Conservation (phyloP, 768 basidiomycete species). For the Boletus pseudopeckii region DNA sequence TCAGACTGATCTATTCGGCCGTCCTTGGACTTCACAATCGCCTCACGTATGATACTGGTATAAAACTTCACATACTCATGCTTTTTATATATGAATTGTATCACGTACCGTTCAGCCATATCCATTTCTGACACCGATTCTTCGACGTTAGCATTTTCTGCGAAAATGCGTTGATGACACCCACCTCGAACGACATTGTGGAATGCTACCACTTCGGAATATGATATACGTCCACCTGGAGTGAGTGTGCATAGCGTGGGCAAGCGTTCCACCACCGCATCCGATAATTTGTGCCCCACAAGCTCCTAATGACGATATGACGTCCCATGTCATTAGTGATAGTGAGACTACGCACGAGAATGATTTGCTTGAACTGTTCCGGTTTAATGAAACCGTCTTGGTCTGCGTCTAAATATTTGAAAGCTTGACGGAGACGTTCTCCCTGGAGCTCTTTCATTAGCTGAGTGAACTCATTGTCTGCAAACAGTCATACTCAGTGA, state of each 20-base stretch:
- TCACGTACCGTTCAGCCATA: conserved; percentile 76
- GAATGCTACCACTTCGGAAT: conserved; percentile 95
- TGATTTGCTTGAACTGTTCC: conserved; percentile 92
- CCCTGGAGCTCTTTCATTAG: conserved; percentile 98
- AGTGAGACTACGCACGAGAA: conserved; percentile 58
- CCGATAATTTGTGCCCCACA: conserved; percentile 95
- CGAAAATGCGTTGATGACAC: conserved; percentile 21
- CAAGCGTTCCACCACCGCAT: conserved; percentile 86
- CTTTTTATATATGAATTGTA: background rate
- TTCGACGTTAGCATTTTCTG: conserved; percentile 2
- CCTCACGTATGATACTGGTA: conserved; percentile 79
- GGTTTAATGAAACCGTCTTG: conserved; percentile 92
- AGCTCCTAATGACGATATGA: conserved; percentile 61
- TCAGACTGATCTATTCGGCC: conserved; percentile 95
- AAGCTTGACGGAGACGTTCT: conserved; percentile 94
- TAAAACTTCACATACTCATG: conserved; percentile 3
- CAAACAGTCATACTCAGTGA: conserved; percentile 7
- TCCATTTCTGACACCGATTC: conserved; percentile 69
- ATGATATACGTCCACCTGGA: conserved; percentile 88
- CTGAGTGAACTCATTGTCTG: conserved; percentile 96
- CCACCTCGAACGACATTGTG: conserved; percentile 91
- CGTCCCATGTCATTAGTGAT: background rate
- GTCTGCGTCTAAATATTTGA: conserved; percentile 85
- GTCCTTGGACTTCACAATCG: conserved; percentile 86
- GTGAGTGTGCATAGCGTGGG: conserved; percentile 89